Evolutionary conservation across 371 early-diverging fungal species (phyloP), one percentile per base, ranked within the genome.

Genomic region (Smittium culicis): DNA sequence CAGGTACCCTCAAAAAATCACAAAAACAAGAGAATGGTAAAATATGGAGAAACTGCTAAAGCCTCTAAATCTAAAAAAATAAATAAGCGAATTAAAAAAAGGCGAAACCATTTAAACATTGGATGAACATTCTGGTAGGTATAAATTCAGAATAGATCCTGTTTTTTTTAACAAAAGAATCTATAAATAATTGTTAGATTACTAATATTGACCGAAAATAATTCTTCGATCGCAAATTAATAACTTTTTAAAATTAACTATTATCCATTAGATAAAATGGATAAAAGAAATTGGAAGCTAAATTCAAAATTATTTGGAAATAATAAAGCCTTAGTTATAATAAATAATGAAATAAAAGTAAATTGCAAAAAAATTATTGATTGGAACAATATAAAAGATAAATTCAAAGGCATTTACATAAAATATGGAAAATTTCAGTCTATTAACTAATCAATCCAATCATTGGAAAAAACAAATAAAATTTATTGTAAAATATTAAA

Each of bases 91-190:
- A 63, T 33, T 63, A 33, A 14, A 14, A 31, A 5, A 2, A 11
- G 5, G 32, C n/a, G 31, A 24, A 2, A 30, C n/a, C 2, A n/a
- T 34, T 30, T 63, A 63, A 11, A 32, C 63, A 5, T 63, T 1
- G 8, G 5, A 63, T 11, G 45, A 20, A 45, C 5, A 11, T 45
- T 45, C 45, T 45, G 14, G 63, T 11, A 32, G 35, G 33, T 63
- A n/a, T 33, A 63, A 32, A 33, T n/a, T 17, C 1, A 63, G 63
- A 33, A 63, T 63, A 30, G 63, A 63, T 33, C 63, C 20, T 63
- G 32, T 63, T 27, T 34, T 63, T n/a, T 27, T 24, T 63, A n/a
- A 30, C 25, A 34, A 63, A 63, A 31, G 14, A 63, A 5, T 17
- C 8, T 45, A 5, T 45, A 5, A 5, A 45, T 11, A 45, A 45